These are phyloP conservation scores for Stemphylium vesicarium DNA, from an alignment of 2,329 filamentous ascomycete species.

Conservation along the genomic window DNA sequence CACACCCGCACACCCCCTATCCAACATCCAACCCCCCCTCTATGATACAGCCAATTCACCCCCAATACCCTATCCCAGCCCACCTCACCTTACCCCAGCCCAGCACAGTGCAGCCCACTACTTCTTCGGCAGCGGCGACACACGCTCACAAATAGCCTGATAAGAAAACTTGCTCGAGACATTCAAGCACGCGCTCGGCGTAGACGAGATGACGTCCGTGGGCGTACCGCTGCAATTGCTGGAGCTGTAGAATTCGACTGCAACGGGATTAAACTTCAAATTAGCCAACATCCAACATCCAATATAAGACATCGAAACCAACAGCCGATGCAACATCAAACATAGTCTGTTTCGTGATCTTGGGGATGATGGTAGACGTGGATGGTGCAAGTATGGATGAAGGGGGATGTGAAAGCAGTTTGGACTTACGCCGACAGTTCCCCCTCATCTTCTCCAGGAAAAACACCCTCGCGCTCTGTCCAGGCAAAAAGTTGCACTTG, in stretches of 20 bases:
- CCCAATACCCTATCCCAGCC: no score
- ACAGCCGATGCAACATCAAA: no score
- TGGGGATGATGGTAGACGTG: background rate
- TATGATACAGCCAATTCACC: no score
- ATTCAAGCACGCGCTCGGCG: conserved; percentile 8
- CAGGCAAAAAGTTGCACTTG: conserved; percentile 2
- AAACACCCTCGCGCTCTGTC: conserved; percentile 4
- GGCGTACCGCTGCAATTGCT: conserved; percentile 2
- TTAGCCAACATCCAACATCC: background rate
- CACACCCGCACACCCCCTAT: no score
- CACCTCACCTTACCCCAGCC: no score
- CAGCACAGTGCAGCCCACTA: background rate
- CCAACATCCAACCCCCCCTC: no score
- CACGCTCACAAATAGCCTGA: conserved; percentile 1
- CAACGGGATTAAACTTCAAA: background rate
- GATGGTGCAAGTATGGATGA: background rate
- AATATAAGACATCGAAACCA: no score
- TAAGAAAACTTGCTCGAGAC: conserved; percentile 7
- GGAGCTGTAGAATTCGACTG: conserved; percentile 5
- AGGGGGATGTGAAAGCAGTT: background rate
- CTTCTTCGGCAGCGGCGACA: no score
- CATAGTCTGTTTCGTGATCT: background rate
- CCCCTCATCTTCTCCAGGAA: conserved; percentile 11
- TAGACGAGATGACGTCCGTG: background rate
- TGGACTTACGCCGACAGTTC: conserved; percentile 9